Base-by-base conservation (phyloP, 345 rosid species). In the Euphorbia pulcherrima region DNA sequence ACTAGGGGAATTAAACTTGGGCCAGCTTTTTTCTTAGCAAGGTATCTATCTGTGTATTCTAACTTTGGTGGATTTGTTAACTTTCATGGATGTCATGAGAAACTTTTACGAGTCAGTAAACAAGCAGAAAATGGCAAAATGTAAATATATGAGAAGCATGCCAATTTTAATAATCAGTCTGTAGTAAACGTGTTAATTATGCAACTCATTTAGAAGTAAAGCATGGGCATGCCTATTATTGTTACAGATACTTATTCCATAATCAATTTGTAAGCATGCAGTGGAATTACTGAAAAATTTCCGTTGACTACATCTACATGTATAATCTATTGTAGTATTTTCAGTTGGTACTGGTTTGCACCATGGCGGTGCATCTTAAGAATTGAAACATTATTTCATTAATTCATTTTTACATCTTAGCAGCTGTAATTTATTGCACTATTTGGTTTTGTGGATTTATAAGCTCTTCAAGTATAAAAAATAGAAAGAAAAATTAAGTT, bases 1-100 rank as follows among this genome's bases (percentile, higher is more conserved):
- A 87, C 92, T 37, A 89, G 87, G 75, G 98, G 98, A 63, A 73
- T 90, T 72, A 90, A 89, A 75, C 69, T 93, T 67, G 97, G 97
- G 51, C 94, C 96, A 1, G 85, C 96, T 52, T 87, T 90, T 80
- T 85, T 93, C 73, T 81, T 93, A 83, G 79, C 95, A 74, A 89
- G 98, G 98, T 87, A 83, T 77, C 17, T 18, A 33, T 29, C 11
- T 62, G 61, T 66, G 39, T 58, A 33, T 71, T 26, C 39, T 62
- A 44, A 51, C 29, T 71, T 56, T 64, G n/a, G 30, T 52, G 46
- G 57, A 35, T 44, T 33, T 33, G 37, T 33, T 33, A n/a, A n/a
- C n/a, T n/a, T 69, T 16, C 3, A 35, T 30, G 52, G 28, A 61
- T 5, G 9, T 11, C 23, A 28, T 44, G 13, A 46, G 16, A 57